Conservation (phyloP, 2,329 filamentous ascomycete species). For the Emmonsiellopsis sp. region DNA sequence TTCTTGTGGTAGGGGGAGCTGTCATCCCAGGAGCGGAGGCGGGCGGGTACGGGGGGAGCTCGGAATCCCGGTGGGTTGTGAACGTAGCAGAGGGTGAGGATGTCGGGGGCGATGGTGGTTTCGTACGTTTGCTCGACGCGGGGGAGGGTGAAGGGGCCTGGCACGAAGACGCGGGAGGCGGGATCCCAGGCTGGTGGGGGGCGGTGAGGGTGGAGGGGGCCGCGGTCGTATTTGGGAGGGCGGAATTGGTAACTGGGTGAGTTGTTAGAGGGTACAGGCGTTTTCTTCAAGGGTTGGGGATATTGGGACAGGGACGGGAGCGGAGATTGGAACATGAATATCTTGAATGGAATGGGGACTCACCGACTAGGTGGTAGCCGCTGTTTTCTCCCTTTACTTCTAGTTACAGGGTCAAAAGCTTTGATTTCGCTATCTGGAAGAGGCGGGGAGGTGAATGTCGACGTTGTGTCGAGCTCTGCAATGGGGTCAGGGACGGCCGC, state of each 20-base stretch:
- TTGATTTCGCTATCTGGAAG: slow-evolving; percentile 30
- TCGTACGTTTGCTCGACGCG: slow-evolving; percentile 86
- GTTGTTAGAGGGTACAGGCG: neutral
- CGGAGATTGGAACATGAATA: neutral
- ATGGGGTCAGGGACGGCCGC: slow-evolving; percentile 22
- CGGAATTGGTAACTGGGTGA: slow-evolving; percentile 77
- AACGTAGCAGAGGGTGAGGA: slow-evolving; percentile 79
- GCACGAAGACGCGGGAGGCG: slow-evolving; percentile 74
- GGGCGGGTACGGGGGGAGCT: slow-evolving; percentile 47
- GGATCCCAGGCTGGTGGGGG: slow-evolving; percentile 80
- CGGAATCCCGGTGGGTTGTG: slow-evolving; percentile 73
- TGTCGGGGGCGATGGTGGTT: slow-evolving; percentile 73
- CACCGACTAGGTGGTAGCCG: slow-evolving; percentile 47
- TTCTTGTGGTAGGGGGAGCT: slow-evolving; percentile 93
- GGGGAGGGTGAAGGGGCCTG: slow-evolving; percentile 81
- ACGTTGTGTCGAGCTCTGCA: slow-evolving; percentile 40
- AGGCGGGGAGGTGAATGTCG: slow-evolving; percentile 26
- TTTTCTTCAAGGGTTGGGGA: neutral
- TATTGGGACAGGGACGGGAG: no score
- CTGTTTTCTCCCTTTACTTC: slow-evolving; percentile 34
- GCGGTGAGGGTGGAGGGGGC: slow-evolving; percentile 86
- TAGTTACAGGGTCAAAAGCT: slow-evolving; percentile 41
- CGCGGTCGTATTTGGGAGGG: slow-evolving; percentile 88
- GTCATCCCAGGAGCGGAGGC: slow-evolving; percentile 77
- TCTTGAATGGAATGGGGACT: slow-evolving; percentile 6